These are phyloP conservation scores for Acacia pycnantha DNA, from an alignment of 331 rosid genomes.

Conservation along the genomic window DNA sequence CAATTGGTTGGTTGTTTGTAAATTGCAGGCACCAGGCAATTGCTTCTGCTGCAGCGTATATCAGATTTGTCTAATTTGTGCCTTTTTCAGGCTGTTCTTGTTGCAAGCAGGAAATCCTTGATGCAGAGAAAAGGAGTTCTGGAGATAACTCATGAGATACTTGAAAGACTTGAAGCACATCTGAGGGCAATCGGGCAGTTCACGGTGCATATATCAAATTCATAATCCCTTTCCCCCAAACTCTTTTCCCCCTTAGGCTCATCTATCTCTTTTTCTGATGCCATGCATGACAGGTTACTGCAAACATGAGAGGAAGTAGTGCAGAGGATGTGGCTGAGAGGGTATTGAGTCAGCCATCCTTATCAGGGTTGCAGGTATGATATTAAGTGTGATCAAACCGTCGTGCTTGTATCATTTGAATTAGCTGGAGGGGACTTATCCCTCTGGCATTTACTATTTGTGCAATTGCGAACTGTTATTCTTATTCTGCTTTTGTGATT, in stretches of 20 bases:
- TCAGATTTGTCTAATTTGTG: constrained; percentile 24
- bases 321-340: constrained; percentile 90
- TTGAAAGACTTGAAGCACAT: constrained; percentile 96
- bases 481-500: background rate
- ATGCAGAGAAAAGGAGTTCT: constrained; percentile 72
- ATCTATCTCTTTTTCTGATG: constrained; percentile 22
- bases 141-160: constrained; percentile 90
- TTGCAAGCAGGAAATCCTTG: constrained; percentile 88
- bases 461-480: constrained; percentile 6
- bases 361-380: constrained; percentile 90
- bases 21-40: constrained; percentile 6
- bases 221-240: background rate
- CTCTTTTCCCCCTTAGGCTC: background rate
- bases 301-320: constrained; percentile 96
- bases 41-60: constrained; percentile 25
- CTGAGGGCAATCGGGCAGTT: constrained; percentile 87
- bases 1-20: constrained; percentile 15
- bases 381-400: constrained; percentile 24
- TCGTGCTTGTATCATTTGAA: background rate
- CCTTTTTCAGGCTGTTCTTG: constrained; percentile 79
- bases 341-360: constrained; percentile 76
- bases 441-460: constrained; percentile 2
- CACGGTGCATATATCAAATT: constrained; percentile 51
- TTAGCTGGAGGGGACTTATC: background rate
- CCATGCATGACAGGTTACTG: constrained; percentile 61